A percentile compares a stretch with the other conserved stretches of the same genome.
Evolutionary conservation across 768 basidiomycete genomes (phyloP).

Genomic region (Termitomyces sp.): DNA sequence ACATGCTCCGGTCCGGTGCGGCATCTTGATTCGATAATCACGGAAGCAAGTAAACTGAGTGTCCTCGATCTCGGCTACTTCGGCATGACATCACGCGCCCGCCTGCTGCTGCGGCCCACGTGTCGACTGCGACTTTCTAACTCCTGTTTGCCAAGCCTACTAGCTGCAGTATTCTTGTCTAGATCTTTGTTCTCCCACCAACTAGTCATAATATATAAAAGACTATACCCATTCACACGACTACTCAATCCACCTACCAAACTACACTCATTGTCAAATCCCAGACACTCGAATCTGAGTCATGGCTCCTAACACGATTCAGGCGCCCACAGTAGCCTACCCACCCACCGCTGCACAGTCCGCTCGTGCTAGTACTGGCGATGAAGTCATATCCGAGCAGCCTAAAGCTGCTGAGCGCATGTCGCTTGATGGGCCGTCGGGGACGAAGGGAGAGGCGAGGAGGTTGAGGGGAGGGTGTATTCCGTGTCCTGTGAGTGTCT

Average conservation of each 20-base stretch:
- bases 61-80: neutral
- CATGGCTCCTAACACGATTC: neutral
- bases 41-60: neutral
- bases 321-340: neutral
- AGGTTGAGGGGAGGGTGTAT: conserved; percentile 15
- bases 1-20: too few relatives aligned
- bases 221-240: too few relatives aligned
- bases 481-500: conserved; percentile 12
- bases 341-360: neutral
- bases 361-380: neutral
- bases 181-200: neutral
- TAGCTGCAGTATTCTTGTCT: too few relatives aligned
- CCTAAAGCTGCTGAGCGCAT: neutral
- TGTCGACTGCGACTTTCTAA: neutral
- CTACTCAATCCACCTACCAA: too few relatives aligned
- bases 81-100: neutral
- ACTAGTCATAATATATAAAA: neutral
- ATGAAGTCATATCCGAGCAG: neutral
- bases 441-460: conserved; percentile 4
- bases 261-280: too few relatives aligned
- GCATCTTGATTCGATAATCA: neutral
- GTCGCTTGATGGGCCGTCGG: neutral
- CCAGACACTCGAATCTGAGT: too few relatives aligned
- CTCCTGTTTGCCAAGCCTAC: neutral
- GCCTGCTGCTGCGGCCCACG: too few relatives aligned